A percentile compares a stretch with the other conserved stretches of the same genome.
phyloP scores from a whole-genome alignment of 1,284 basidiomycete genomes.

The Cystobasidiaceae sp. region DNA sequence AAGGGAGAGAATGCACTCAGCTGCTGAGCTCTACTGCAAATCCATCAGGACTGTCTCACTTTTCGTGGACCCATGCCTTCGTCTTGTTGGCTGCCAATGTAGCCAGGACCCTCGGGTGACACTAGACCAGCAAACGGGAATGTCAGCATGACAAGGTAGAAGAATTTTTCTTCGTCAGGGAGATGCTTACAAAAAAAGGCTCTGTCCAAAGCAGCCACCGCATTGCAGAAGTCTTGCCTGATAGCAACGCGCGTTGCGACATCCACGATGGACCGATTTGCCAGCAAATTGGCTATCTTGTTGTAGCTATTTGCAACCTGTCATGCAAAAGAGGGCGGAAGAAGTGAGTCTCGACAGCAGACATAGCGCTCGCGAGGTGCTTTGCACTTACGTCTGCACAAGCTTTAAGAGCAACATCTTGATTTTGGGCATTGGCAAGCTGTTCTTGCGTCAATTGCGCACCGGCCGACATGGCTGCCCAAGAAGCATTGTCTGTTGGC shows the following conservation, averaged over 20 bases:
- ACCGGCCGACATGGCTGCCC: background rate
- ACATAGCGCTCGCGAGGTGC: constrained; percentile 18
- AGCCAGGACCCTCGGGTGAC: constrained; percentile 23
- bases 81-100: constrained; percentile 1
- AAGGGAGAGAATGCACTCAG: background rate
- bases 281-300: constrained; percentile 21
- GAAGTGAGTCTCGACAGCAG: background rate
- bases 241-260: background rate
- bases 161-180: background rate
- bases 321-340: background rate
- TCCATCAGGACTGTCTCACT: background rate
- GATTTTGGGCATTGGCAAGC: background rate
- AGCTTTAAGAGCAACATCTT: constrained; percentile 9
- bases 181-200: constrained; percentile 21
- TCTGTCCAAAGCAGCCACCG: constrained; percentile 18
- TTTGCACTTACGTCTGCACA: constrained; percentile 5
- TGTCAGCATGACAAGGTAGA: background rate
- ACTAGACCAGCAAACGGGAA: background rate
- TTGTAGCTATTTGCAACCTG: constrained; percentile 24
- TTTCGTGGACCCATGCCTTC: background rate
- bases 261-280: background rate
- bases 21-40: background rate
- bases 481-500: background rate
- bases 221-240: constrained; percentile 24
- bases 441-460: background rate